These are phyloP conservation scores for Cantharellus cinnabarinus DNA, from an alignment of 768 basidiomycete genomes.

Conservation along the genomic window DNA sequence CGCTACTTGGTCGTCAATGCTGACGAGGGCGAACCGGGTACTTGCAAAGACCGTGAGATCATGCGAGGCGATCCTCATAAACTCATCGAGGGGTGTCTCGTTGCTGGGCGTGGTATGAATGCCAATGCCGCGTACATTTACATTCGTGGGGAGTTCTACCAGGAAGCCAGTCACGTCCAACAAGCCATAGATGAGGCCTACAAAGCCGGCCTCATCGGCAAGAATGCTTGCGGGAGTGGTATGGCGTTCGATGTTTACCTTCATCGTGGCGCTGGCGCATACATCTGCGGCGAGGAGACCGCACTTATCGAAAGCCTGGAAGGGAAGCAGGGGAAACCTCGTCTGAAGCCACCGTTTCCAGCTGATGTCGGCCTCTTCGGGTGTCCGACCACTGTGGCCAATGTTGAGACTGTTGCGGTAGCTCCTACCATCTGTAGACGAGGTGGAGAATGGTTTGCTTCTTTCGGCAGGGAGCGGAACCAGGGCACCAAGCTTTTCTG, in stretches of 20 bases:
- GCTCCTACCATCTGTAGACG: slow-evolving; percentile 91
- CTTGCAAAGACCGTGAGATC: slow-evolving; percentile 98
- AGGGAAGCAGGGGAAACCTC: slow-evolving; percentile 95
- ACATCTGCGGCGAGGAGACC: slow-evolving; percentile 98
- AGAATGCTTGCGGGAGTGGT: slow-evolving; percentile 78
- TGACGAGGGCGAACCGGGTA: slow-evolving; percentile 96
- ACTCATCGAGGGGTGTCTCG: slow-evolving; percentile 90
- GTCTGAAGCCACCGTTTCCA: slow-evolving; percentile 96
- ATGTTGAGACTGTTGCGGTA: slow-evolving; percentile 96
- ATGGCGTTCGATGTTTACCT: slow-evolving; percentile 95
- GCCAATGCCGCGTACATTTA: slow-evolving; percentile 99
- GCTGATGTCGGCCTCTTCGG: slow-evolving; percentile 97
- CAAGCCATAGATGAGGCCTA: slow-evolving; percentile 95
- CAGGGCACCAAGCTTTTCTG: slow-evolving; percentile 95
- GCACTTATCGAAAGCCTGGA: slow-evolving; percentile 93
- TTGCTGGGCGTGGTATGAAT: slow-evolving; percentile 94
- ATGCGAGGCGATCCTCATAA: slow-evolving; percentile 97
- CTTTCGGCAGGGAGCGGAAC: slow-evolving; percentile 81
- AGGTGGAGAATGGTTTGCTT: slow-evolving; percentile 75
- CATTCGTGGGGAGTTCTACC: slow-evolving; percentile 94
- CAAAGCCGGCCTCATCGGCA: slow-evolving; percentile 68
- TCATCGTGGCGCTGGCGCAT: slow-evolving; percentile 96
- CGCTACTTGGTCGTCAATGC: slow-evolving; percentile 96
- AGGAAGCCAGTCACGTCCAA: slow-evolving; percentile 83
- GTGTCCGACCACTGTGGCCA: slow-evolving; percentile 91